Evolutionary conservation across 441 rosid genomes (phyloP), one percentile per base, ranked within the genome.

Genomic region (Geranium incanum): DNA sequence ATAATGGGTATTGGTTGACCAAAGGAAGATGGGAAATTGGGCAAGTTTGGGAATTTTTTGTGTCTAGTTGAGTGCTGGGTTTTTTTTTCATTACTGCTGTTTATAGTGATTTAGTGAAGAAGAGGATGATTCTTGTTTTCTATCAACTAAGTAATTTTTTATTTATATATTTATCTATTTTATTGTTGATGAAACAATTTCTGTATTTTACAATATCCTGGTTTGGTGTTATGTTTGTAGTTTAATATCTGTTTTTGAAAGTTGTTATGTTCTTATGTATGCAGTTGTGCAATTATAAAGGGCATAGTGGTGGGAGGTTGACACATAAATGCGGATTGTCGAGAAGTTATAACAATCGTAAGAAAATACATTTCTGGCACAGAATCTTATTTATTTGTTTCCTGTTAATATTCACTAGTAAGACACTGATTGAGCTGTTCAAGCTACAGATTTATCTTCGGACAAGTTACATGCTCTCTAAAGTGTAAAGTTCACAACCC

Each of bases 261-360:
- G 60, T 68, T 15, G 12, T 41, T 18, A 7, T 41, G 37, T 75
- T 74, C 71, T 6, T 3, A 43, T 38, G 41, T 50, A 60, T 77
- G 83, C 95, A 88, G 97, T 66, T 77, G 21, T 63, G 71, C 13
- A 66, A 66, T 36, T 68, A 23, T 70, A 83, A 75, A 74, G 82
- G 79, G 39, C 74, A 73, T 73, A 21, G 21, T 16, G 52, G 70
- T 69, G 81, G 81, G 65, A 74, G 71, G 63, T 65, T 76, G 73
- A 64, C 79, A 36, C 55, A 55, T 80, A 78, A 70, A 23, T 73
- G 4, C 36, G 69, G 15, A 36, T 75, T 74, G 69, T 73, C 78
- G 73, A 78, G 69, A 60, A 75, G 74, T 74, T 75, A 84, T 55
- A 73, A 69, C 66, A 71, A 73, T 72, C 80, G 94, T 90, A 82